Percentiles rank a stretch among this genome's conserved stretches.
Evolutionary conservation across 2,329 filamentous ascomycete species (phyloP).

Genomic region (Colletotrichum chlorophyti): DNA sequence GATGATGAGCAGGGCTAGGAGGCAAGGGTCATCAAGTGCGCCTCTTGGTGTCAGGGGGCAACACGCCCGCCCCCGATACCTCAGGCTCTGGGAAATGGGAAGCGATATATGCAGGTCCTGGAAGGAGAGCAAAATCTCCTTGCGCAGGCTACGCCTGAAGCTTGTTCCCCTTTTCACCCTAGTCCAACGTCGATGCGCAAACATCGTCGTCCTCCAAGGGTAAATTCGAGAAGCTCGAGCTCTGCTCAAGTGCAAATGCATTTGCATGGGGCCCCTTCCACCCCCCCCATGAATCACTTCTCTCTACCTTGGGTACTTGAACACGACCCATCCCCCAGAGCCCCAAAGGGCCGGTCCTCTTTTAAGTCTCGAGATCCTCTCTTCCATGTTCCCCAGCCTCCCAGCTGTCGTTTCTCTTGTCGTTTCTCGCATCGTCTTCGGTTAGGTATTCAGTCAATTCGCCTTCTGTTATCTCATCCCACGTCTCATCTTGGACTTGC

Average conservation of each 20-base stretch:
- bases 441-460: not conserved
- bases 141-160: slow-evolving; percentile 26
- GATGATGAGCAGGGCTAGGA: slow-evolving; percentile 20
- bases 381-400: slow-evolving; percentile 15
- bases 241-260: not conserved
- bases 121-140: slow-evolving; percentile 18
- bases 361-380: not conserved
- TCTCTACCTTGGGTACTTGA: slow-evolving; percentile 17
- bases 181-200: slow-evolving; percentile 28
- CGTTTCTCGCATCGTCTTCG: slow-evolving; percentile 19
- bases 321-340: slow-evolving; percentile 12
- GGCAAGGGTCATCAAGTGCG: slow-evolving; percentile 18
- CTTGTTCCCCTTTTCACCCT: slow-evolving; percentile 29
- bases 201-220: slow-evolving; percentile 11
- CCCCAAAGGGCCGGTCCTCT: not conserved
- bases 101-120: slow-evolving; percentile 20
- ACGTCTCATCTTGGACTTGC: too few species aligned
- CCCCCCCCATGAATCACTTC: slow-evolving; percentile 5
- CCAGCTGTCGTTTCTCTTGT: slow-evolving; percentile 19
- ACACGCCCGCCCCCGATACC: too few species aligned
- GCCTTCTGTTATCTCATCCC: too few species aligned
- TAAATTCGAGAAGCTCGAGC: slow-evolving; percentile 22
- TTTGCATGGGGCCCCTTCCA: not conserved
- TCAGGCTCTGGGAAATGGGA: slow-evolving; percentile 21
- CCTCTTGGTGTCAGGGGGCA: slow-evolving; percentile 26